A percentile compares a stretch with the other conserved stretches of the same genome.
Evolutionary conservation across 75 land plant species (phyloP).

Genomic region (Larix kaempferi): DNA sequence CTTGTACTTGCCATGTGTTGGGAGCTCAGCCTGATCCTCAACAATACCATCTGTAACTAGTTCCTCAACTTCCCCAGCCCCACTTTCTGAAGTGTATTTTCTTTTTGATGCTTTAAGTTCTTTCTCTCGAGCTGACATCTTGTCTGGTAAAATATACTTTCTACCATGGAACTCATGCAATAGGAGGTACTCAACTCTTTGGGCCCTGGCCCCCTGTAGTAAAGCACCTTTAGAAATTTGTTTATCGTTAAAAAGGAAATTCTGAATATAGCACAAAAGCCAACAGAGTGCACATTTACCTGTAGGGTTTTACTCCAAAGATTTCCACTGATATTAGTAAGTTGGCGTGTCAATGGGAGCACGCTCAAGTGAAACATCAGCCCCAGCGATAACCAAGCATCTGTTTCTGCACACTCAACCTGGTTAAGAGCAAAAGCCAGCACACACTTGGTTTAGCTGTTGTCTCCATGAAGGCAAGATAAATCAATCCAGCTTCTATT

Average conservation of each 20-base stretch:
- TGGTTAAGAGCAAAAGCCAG: slow-evolving; percentile 13
- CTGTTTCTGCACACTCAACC: slow-evolving; percentile 92
- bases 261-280: not conserved
- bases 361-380: slow-evolving; percentile 97
- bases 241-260: not conserved
- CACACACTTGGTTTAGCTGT: not conserved
- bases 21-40: slow-evolving; percentile 28
- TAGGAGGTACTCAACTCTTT: slow-evolving; percentile 88
- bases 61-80: slow-evolving; percentile 23
- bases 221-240: not conserved
- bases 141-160: slow-evolving; percentile 93
- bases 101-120: slow-evolving; percentile 49
- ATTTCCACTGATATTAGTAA: slow-evolving; percentile 97
- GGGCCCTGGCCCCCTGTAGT: slow-evolving; percentile 89
- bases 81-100: slow-evolving; percentile 22
- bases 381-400: slow-evolving; percentile 95
- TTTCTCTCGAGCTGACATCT: slow-evolving; percentile 52
- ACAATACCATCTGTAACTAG: slow-evolving; percentile 17
- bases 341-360: slow-evolving; percentile 93
- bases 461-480: not conserved
- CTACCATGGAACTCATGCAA: slow-evolving; percentile 88
- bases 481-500: not conserved
- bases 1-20: slow-evolving; percentile 49
- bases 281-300: slow-evolving; percentile 37
- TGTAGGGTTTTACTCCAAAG: slow-evolving; percentile 96